Base-by-base conservation (phyloP, 106 monocot species). In the Allium sativum region DNA sequence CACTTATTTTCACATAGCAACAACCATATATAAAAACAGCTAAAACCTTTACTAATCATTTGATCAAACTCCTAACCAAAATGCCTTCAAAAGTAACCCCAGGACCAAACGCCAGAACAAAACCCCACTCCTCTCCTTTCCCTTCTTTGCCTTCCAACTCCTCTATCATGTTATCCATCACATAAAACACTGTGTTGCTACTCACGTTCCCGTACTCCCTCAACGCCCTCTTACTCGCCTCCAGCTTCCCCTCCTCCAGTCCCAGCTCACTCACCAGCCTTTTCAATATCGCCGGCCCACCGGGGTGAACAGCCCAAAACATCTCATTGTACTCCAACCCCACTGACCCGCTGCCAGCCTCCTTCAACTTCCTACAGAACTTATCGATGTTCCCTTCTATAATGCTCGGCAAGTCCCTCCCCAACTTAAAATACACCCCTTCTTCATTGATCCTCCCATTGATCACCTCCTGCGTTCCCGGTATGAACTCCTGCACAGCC, bases 251-350 rank as follows among this genome's bases (percentile, higher is more conserved):
- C n/a, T 75, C 65, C 68, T 21, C n/a, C 73, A 93, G 17, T 12
- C 74, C 78, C 4, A 89, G 74, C 31, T 73, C 61, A 43, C 51
- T 71, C 85, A 89, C 93, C 42, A 86, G 16, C 74, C 71, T 61
- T 57, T 78, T 82, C 68, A 93, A 65, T 71, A 93, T 93, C 31
- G 93, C 93, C 12, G 89, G 93, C 1, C 89, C 93, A 15, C 93
- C 93, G 1, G 93, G 88, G 44, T 89, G 93, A 59, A 93, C 89
- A 8, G 81, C 78, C 93, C 89, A 93, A 62, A 93, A 93, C 74
- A 89, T 65, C 21, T 83, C 81, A 15, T 89, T 77, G 48, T 71
- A 86, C 0, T 78, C 83, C 31, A 31, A 31, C 4, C 31, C 31
- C 58, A 15, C n/a, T 8, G 40, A 21, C 12, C 76, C 76, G 0